phyloP scores from a whole-genome alignment of 306 rosid species.

The Quercus variabilis region DNA sequence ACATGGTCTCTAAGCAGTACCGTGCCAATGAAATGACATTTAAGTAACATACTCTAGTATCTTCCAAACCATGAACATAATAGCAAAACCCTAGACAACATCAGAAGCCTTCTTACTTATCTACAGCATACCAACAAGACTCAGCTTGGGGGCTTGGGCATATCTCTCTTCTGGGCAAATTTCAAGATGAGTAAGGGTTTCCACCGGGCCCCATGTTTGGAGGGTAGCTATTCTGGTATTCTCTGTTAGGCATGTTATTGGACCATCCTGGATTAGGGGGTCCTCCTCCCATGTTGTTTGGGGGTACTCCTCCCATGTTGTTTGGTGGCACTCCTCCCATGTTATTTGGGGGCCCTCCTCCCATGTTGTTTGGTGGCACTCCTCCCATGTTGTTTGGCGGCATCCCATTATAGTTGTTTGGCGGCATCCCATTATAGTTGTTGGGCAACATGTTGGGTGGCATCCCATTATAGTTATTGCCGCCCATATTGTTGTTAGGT shows the following conservation, averaged over 20 bases:
- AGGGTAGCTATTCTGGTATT: slow-evolving; percentile 30
- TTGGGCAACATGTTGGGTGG: slow-evolving; percentile 9
- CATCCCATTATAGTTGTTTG: neutral
- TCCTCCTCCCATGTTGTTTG: slow-evolving; percentile 37
- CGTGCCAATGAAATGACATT: slow-evolving; percentile 4
- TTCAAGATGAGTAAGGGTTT: slow-evolving; percentile 28
- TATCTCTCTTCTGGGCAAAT: slow-evolving; percentile 14
- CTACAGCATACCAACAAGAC: slow-evolving; percentile 43
- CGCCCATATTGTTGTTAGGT: neutral
- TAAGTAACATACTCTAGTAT: slow-evolving; percentile 10
- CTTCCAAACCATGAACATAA: slow-evolving; percentile 3
- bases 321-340: neutral
- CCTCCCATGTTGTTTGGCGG: slow-evolving; percentile 1
- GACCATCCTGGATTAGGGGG: slow-evolving; percentile 52
- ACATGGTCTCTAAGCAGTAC: slow-evolving; percentile 14
- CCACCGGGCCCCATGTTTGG: slow-evolving; percentile 34
- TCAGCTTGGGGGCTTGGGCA: neutral
- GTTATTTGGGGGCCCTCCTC: neutral
- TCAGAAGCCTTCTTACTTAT: slow-evolving; percentile 20
- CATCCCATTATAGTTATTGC: neutral
- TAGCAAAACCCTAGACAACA: slow-evolving; percentile 6
- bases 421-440: neutral
- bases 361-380: neutral
- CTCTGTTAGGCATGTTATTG: slow-evolving; percentile 34
- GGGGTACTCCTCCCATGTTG: neutral